These are phyloP conservation scores for Leccinum subrobustum DNA, from an alignment of 1,284 basidiomycete genomes.

Conservation along the genomic window DNA sequence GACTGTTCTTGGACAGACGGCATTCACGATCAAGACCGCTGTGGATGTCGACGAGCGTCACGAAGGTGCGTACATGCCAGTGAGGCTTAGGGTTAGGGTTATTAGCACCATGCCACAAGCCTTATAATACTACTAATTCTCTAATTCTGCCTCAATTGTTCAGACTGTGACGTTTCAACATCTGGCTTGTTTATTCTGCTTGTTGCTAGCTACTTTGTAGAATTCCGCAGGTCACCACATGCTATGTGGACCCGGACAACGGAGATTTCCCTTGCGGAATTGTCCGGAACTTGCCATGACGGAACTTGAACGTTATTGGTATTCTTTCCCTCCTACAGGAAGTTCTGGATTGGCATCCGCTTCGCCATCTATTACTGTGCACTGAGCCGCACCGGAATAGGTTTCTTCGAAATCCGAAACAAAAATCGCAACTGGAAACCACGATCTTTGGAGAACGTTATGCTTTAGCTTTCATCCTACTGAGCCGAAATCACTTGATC, in stretches of 20 bases:
- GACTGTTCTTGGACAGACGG: constrained; percentile 24
- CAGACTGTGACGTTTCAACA: no score
- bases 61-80: not conserved
- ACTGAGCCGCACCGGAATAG: not conserved
- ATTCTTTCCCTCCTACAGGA: no score
- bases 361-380: not conserved
- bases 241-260: no score
- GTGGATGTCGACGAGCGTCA: not conserved
- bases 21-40: constrained; percentile 15
- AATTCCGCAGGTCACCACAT: no score
- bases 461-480: not conserved
- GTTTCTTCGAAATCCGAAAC: not conserved
- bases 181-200: not conserved
- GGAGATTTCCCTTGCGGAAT: no score
- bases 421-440: not conserved
- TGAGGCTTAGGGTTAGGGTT: constrained; percentile 18
- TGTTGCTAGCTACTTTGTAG: no score
- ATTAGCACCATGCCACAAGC: not conserved
- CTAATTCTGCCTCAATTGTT: no score
- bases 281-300: no score
- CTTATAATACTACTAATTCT: no score
- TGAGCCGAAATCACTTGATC: no score
- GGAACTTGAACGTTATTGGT: no score
- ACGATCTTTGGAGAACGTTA: not conserved
- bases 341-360: not conserved